Base-by-base conservation (phyloP, 169 alveolate genomes). In the Amoebophrya sp. region DNA sequence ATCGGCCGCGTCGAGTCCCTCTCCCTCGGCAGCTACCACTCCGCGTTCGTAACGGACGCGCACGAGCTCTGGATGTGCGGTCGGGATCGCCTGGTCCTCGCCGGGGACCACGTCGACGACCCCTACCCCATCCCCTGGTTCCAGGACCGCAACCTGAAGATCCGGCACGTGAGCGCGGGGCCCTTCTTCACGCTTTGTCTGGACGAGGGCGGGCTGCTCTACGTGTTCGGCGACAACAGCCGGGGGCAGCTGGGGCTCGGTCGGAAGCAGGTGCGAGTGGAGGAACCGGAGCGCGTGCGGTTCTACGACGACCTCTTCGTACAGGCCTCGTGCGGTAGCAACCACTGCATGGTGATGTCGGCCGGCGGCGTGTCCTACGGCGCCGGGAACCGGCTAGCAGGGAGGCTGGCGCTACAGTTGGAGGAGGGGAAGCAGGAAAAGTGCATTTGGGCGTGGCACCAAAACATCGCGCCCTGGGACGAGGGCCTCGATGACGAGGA, bases 191-290 rank as follows among this genome's bases (percentile, higher is more conserved):
- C 91, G 18, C 69, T 91, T 23, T 91, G 92, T 45, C 2, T 91
- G 69, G 58, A 90, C 2, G 42, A 58, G 10, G 45, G 43, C 0
- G 92, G 92, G 31, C 38, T 40, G 43, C 18, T 91, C 70, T 91
- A 90, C 88, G 92, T 88, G 18, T 91, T 90, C 88, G 92, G 92
- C 34, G 92, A 90, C 67, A 90, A 90, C 88, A 87, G 90, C 69
- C 70, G 78, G 42, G 92, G 92, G 5, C 92, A 90, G 67, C 90
- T 90, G 31, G 92, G 92, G n/a, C 48, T 90, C 20, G 92, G 92
- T n/a, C 78, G 78, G 26, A 16, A 58, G 78, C 78, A 58, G 34
- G 39, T n/a, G 23, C 78, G 78, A 13, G 78, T 58, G 29, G 39
- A 58, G 23, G 78, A 23, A 58, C 78, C 78, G 5, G 78, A 58